Conservation (phyloP, 169 alveolate species). For the Besnoitia besnoiti region DNA sequence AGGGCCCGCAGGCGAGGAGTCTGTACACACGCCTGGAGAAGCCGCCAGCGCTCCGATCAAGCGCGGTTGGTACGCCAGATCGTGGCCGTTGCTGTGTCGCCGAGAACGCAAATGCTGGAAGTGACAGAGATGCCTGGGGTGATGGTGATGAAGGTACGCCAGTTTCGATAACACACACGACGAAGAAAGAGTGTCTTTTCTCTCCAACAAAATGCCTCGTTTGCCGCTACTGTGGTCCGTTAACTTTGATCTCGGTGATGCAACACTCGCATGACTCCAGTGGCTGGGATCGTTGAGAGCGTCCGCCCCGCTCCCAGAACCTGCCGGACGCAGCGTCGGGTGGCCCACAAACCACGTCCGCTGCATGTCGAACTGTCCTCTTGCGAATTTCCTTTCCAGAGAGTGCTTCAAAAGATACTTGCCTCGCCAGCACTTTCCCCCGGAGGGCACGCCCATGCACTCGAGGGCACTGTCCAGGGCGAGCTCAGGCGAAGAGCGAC, state of each 20-base stretch:
- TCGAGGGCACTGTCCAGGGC: background rate
- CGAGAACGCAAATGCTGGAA: background rate
- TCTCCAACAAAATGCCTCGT: background rate
- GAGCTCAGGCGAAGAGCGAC: background rate
- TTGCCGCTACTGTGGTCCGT: too few relatives aligned
- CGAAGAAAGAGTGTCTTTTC: background rate
- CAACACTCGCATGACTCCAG: too few relatives aligned
- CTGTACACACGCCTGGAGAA: background rate
- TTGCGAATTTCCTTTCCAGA: constrained; percentile 9
- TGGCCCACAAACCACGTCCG: constrained; percentile 1
- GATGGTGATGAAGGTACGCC: background rate
- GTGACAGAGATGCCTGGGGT: background rate
- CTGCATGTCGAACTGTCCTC: constrained; percentile 2
- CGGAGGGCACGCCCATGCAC: background rate
- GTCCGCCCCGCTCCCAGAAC: background rate
- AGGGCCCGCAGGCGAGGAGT: background rate
- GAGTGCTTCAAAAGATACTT: constrained; percentile 5
- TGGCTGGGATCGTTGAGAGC: background rate
- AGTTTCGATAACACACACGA: background rate
- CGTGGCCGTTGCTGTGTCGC: background rate
- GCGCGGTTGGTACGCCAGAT: background rate
- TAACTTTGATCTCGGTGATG: too few relatives aligned
- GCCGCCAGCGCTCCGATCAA: background rate
- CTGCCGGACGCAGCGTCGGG: background rate
- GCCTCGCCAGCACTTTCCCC: constrained; percentile 17